Base-by-base conservation (phyloP, 257 asterid species). In the Ophiorrhiza pumila region DNA sequence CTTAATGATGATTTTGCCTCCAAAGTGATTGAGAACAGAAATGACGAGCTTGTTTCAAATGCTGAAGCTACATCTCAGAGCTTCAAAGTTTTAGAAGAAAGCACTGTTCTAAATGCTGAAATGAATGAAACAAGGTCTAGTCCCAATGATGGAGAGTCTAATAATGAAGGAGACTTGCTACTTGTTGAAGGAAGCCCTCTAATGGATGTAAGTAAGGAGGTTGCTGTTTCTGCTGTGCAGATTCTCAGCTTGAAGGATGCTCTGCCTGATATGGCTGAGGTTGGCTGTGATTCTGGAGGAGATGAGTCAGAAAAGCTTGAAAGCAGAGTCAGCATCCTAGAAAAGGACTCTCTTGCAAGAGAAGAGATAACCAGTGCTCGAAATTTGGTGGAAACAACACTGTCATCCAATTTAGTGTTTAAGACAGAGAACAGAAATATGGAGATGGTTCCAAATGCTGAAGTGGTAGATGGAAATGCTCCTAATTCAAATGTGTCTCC, bases 391-490 rank as follows among this genome's bases (percentile, higher is more conserved):
- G 63, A 66, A 65, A 57, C 2, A 22, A 46, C 39, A 59, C 27
- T 35, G 12, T 61, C 34, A 14, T 50, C 66, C 42, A 18, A 52
- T 71, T 62, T 42, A 12, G 49, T 43, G 45, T 23, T 25, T 43
- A 70, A 37, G 61, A 35, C 71, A 53, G 77, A 71, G 71, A 67
- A 39, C 79, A 74, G 32, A 69, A 15, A 37, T 6, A 23, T n/a
- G 74, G 46, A 14, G 34, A n/a, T n/a, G n/a, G 68, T 13, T 42
- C 61, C 35, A 67, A 69, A 71, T 59, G 43, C 71, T 69, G 57
- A 57, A 70, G 77, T 59, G 61, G 68, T 53, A 39, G 72, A 55
- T 65, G 75, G 45, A 71, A 71, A 72, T 12, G 55, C 43, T 64
- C 50, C 60, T 59, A 25, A 32, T n/a, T 69, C 59, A 25, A 68